Evolutionary conservation across 1,284 basidiomycete species (phyloP).

Genomic region (Sporisorium exsertum): DNA sequence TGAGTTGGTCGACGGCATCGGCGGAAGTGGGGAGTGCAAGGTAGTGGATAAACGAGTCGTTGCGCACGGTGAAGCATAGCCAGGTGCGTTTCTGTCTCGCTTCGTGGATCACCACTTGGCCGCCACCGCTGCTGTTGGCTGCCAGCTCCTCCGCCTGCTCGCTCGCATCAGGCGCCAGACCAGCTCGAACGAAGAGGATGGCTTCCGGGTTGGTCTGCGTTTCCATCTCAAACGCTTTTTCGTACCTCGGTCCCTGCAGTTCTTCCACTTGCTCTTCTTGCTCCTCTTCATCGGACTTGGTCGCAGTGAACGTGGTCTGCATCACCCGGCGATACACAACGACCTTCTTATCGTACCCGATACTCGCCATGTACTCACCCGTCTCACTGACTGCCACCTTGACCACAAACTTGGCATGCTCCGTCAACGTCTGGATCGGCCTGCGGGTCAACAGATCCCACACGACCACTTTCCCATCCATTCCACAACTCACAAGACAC

Average conservation of each 20-base stretch:
- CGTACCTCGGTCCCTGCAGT: slow-evolving; percentile 27
- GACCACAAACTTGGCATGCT: slow-evolving; percentile 63
- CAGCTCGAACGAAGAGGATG: slow-evolving; percentile 56
- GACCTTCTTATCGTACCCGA: slow-evolving; percentile 62
- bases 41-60: slow-evolving; percentile 59
- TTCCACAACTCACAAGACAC: slow-evolving; percentile 57
- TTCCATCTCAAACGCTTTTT: slow-evolving; percentile 49
- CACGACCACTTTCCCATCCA: slow-evolving; percentile 62
- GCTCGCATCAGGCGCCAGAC: slow-evolving; percentile 14
- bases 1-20: slow-evolving; percentile 6
- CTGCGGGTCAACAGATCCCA: slow-evolving; percentile 54
- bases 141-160: neutral
- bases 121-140: neutral
- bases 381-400: slow-evolving; percentile 44
- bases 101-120: slow-evolving; percentile 26
- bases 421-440: slow-evolving; percentile 50
- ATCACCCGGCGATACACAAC: slow-evolving; percentile 50
- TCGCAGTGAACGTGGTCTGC: slow-evolving; percentile 9
- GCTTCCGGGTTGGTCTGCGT: slow-evolving; percentile 60
- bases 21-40: slow-evolving; percentile 51
- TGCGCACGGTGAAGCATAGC: slow-evolving; percentile 57
- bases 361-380: slow-evolving; percentile 59
- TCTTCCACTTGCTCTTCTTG: slow-evolving; percentile 32
- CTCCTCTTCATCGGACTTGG: slow-evolving; percentile 1
- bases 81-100: slow-evolving; percentile 39